These are phyloP conservation scores for Phaffia rhodozyma DNA, from an alignment of 1,284 basidiomycete species.

Conservation along the genomic window DNA sequence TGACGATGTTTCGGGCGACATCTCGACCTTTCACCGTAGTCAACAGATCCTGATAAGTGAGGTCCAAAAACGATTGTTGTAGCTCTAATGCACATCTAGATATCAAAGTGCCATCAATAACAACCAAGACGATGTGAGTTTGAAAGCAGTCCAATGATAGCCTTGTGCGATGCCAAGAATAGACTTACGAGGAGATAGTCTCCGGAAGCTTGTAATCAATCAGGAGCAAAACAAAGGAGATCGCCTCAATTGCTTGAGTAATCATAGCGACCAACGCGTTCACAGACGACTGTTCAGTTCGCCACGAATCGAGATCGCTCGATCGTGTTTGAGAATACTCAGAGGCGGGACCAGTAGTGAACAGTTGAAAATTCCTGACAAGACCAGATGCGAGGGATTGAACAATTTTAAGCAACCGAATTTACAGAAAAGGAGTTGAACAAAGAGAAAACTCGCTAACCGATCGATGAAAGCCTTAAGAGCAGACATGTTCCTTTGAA, in stretches of 20 bases:
- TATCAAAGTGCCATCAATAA: neutral
- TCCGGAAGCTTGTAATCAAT: slow-evolving; percentile 85
- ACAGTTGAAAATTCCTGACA: slow-evolving; percentile 61
- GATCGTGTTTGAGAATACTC: slow-evolving; percentile 43
- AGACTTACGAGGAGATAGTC: slow-evolving; percentile 59
- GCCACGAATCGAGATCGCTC: slow-evolving; percentile 60
- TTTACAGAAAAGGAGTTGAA: neutral
- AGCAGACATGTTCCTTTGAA: slow-evolving; percentile 66
- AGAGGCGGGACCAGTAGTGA: slow-evolving; percentile 60
- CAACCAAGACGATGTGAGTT: slow-evolving; percentile 9
- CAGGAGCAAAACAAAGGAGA: slow-evolving; percentile 83
- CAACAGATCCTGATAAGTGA: slow-evolving; percentile 77
- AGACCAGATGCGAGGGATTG: neutral
- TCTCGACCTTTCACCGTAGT: slow-evolving; percentile 69
- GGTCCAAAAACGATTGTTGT: slow-evolving; percentile 51
- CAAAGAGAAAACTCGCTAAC: slow-evolving; percentile 22
- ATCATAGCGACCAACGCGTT: slow-evolving; percentile 59
- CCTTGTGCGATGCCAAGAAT: neutral
- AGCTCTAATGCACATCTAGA: slow-evolving; percentile 52
- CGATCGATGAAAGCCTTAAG: slow-evolving; percentile 56
- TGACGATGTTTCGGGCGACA: slow-evolving; percentile 76
- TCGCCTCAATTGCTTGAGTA: slow-evolving; percentile 72
- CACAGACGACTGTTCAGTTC: slow-evolving; percentile 71
- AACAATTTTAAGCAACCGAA: neutral
- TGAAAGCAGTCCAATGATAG: neutral